Conservation (phyloP, 352 stramenopile species). For the Phytophthora pinifolia region DNA sequence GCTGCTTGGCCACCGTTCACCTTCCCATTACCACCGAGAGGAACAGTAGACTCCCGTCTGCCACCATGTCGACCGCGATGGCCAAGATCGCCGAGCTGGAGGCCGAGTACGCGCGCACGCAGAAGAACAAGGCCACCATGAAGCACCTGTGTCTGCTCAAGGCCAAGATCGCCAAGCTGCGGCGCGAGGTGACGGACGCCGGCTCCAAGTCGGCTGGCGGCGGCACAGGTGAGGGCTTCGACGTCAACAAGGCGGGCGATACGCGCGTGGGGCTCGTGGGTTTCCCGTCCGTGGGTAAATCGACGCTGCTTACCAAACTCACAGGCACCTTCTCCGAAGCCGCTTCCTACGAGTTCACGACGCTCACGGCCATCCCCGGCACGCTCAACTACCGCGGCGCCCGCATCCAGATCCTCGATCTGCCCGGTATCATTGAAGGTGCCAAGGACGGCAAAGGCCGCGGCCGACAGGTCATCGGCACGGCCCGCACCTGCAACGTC, state of each 20-base stretch:
- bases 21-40: slow-evolving; percentile 3
- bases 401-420: slow-evolving; percentile 88
- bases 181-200: slow-evolving; percentile 90
- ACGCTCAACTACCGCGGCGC: slow-evolving; percentile 96
- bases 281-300: slow-evolving; percentile 99
- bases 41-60: not conserved
- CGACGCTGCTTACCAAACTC: slow-evolving; percentile 95
- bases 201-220: slow-evolving; percentile 66
- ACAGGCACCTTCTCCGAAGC: slow-evolving; percentile 96
- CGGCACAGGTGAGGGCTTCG: slow-evolving; percentile 85
- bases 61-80: slow-evolving; percentile 65
- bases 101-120: slow-evolving; percentile 95
- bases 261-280: slow-evolving; percentile 97
- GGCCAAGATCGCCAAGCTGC: slow-evolving; percentile 97
- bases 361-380: slow-evolving; percentile 97
- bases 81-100: slow-evolving; percentile 84
- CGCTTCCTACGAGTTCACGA: slow-evolving; percentile 99
- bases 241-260: slow-evolving; percentile 95
- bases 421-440: slow-evolving; percentile 98
- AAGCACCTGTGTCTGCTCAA: slow-evolving; percentile 98
- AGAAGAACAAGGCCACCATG: slow-evolving; percentile 99
- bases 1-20: slow-evolving; percentile 7
- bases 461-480: slow-evolving; percentile 96
- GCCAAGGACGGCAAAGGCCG: slow-evolving; percentile 97
- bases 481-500: slow-evolving; percentile 97